These are phyloP conservation scores for Triangularia verruculosa DNA, from an alignment of 2,329 filamentous ascomycete genomes.

Conservation along the genomic window DNA sequence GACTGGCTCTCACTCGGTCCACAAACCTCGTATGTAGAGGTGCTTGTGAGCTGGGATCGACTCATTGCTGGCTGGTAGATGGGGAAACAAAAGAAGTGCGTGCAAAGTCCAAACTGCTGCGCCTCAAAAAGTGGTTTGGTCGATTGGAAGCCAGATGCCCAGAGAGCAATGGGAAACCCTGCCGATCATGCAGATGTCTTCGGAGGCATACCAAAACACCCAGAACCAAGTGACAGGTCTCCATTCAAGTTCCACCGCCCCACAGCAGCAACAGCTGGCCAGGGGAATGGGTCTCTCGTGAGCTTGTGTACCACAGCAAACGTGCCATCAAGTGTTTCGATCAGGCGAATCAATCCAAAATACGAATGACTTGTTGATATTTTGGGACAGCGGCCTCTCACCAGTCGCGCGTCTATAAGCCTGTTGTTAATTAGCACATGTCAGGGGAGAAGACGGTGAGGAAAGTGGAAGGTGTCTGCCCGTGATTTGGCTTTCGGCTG, in stretches of 20 bases:
- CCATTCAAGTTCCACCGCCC: conserved; percentile 5
- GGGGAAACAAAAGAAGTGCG: background rate
- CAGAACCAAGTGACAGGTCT: conserved; percentile 4
- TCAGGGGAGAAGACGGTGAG: background rate
- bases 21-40: background rate
- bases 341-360: conserved; percentile 5
- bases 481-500: background rate
- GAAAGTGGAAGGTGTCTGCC: background rate
- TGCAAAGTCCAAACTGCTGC: conserved; percentile 12
- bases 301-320: conserved; percentile 8
- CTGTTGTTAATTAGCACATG: background rate
- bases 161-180: conserved; percentile 11
- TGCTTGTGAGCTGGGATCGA: background rate
- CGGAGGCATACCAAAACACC: background rate
- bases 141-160: conserved; percentile 13
- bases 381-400: background rate
- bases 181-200: background rate
- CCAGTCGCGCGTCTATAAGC: conserved; percentile 16
- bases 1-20: background rate
- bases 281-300: conserved; percentile 14
- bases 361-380: too few relatives aligned
- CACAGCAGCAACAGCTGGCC: conserved; percentile 6
- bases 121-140: conserved; percentile 20
- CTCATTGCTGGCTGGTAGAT: background rate
- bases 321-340: conserved; percentile 12